A percentile compares a stretch with the other conserved stretches of the same genome.
Evolutionary conservation across 1,284 basidiomycete genomes (phyloP).

Genomic region (Austroboletus novae-zelandiae): DNA sequence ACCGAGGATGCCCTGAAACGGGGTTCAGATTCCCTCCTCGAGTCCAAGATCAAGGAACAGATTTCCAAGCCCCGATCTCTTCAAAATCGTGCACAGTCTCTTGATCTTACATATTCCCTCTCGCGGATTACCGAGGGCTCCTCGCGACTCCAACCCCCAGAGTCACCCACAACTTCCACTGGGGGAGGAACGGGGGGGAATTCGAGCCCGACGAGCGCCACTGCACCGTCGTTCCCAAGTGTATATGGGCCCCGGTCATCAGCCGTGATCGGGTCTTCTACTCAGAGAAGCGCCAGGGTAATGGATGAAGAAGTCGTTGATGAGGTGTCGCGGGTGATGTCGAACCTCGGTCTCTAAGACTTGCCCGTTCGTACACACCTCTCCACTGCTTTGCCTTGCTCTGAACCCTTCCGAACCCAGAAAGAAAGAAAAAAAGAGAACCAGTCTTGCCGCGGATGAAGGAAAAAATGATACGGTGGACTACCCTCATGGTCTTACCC

Average conservation of each 20-base stretch:
- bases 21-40: constrained; percentile 84
- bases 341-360: constrained; percentile 67
- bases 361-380: constrained; percentile 16
- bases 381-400: constrained; percentile 6
- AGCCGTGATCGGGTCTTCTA: constrained; percentile 46
- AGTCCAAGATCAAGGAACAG: constrained; percentile 81
- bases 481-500: constrained; percentile 21
- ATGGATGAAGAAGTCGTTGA: constrained; percentile 64
- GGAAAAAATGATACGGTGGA: constrained; percentile 12
- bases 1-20: constrained; percentile 77
- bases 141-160: constrained; percentile 59
- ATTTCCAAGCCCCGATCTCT: constrained; percentile 71
- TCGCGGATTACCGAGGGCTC: constrained; percentile 72
- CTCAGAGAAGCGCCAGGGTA: constrained; percentile 45
- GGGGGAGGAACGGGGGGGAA: constrained; percentile 63
- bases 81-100: constrained; percentile 77
- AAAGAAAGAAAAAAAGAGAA: constrained; percentile 1
- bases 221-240: constrained; percentile 77
- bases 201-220: constrained; percentile 70
- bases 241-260: constrained; percentile 67
- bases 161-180: constrained; percentile 75
- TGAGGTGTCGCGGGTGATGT: constrained; percentile 75
- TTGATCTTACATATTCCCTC: constrained; percentile 75
- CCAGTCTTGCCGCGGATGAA: constrained; percentile 10
- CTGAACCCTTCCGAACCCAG: constrained; percentile 8